These are phyloP conservation scores for Calycina herbarum DNA, from an alignment of 2,329 filamentous ascomycete species.

Conservation along the genomic window DNA sequence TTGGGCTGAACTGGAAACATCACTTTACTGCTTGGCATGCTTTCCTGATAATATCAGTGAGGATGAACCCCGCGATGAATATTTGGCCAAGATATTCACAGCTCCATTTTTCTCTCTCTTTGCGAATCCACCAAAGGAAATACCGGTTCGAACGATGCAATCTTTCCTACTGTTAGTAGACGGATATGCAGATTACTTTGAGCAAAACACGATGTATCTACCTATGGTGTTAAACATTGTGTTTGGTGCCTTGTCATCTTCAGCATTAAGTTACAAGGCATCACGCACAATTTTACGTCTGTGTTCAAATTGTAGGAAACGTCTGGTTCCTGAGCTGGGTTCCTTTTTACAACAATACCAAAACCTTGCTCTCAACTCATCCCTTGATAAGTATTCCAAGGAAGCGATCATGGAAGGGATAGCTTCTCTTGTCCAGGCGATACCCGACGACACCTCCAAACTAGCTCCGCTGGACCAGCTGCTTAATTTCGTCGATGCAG, in stretches of 20 bases:
- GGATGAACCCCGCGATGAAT: conserved; percentile 55
- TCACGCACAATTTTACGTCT: conserved; percentile 73
- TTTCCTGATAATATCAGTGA: conserved; percentile 66
- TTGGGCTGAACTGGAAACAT: conserved; percentile 62
- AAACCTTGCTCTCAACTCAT: conserved; percentile 57
- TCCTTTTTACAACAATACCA: conserved; percentile 73
- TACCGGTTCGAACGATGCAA: conserved; percentile 64
- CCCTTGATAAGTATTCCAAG: conserved; percentile 67
- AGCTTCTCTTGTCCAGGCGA: conserved; percentile 72
- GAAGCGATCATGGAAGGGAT: conserved; percentile 75
- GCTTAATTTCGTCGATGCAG: conserved; percentile 60
- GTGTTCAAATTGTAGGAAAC: conserved; percentile 71
- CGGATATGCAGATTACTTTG: conserved; percentile 74
- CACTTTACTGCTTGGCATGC: conserved; percentile 63
- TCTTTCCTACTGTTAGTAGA: conserved; percentile 71
- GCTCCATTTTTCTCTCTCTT: conserved; percentile 58
- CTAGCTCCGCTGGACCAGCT: conserved; percentile 56
- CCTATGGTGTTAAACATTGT: conserved; percentile 72
- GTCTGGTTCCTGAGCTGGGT: conserved; percentile 65
- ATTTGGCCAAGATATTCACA: conserved; percentile 62
- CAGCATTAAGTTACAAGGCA: conserved; percentile 63
- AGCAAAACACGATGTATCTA: conserved; percentile 65
- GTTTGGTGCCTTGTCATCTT: conserved; percentile 66
- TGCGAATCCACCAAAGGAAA: conserved; percentile 47
- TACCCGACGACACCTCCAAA: conserved; percentile 57